Conservation (phyloP, 2,329 filamentous ascomycete genomes). For the Fusarium veterinarium region DNA sequence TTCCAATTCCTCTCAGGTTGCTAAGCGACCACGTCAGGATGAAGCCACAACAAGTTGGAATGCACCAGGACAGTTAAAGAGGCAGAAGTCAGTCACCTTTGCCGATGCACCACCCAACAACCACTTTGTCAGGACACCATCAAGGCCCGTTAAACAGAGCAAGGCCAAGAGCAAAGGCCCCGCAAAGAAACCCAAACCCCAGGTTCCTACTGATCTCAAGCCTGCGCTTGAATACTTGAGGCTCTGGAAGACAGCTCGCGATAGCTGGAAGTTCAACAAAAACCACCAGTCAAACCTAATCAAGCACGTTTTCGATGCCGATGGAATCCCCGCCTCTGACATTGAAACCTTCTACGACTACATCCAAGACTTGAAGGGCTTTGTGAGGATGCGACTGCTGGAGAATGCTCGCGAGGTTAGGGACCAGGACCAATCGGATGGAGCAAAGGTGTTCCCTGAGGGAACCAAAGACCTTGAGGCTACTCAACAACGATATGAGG, state of each 20-base stretch:
- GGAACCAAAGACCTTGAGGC: conserved; percentile 61
- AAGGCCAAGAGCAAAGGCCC: conserved; percentile 52
- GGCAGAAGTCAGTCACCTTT: conserved; percentile 63
- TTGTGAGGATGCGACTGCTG: conserved; percentile 74
- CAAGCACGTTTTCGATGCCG: conserved; percentile 81
- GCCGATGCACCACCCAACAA: conserved; percentile 53
- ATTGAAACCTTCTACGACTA: conserved; percentile 80
- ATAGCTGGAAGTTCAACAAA: conserved; percentile 96
- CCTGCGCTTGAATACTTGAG: conserved; percentile 81
- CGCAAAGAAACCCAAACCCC: conserved; percentile 53
- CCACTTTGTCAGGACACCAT: conserved; percentile 46
- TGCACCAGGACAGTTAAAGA: conserved; percentile 49
- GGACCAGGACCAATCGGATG: conserved; percentile 65
- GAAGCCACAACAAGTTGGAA: conserved; percentile 41
- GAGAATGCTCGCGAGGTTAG: conserved; percentile 73
- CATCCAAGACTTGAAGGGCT: conserved; percentile 81
- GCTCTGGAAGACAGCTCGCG: conserved; percentile 76
- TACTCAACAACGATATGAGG: conserved; percentile 65
- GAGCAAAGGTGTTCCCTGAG: conserved; percentile 60
- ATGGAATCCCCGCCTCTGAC: conserved; percentile 76
- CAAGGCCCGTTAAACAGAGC: conserved; percentile 47
- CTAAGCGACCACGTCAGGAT: conserved; percentile 52
- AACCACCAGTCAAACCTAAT: conserved; percentile 87
- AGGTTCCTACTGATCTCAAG: conserved; percentile 60
- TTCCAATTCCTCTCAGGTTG: conserved; percentile 45